Conservation (phyloP, 2,329 filamentous ascomycete species). For the Ustulina deusta region DNA sequence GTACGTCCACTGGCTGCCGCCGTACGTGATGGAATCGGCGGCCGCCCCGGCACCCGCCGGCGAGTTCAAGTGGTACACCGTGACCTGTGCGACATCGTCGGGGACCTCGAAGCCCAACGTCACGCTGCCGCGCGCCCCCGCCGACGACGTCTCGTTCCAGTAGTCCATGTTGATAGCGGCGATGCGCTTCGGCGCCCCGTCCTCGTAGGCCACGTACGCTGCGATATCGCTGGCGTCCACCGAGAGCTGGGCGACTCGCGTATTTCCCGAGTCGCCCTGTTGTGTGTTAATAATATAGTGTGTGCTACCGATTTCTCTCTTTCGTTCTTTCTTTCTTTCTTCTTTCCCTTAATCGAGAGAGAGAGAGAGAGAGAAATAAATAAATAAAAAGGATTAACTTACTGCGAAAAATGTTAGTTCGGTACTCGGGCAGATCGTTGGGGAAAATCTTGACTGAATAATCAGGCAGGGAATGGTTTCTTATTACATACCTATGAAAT, state of each 20-base stretch:
- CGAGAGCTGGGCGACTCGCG: constrained; percentile 45
- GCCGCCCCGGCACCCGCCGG: constrained; percentile 52
- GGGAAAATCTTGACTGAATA: not conserved
- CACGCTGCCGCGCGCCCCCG: constrained; percentile 41
- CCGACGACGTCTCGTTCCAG: constrained; percentile 52
- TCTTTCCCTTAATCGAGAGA: not conserved
- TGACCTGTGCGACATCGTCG: constrained; percentile 39
- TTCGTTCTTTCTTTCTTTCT: not conserved
- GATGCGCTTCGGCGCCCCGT: constrained; percentile 45
- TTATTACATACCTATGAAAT: constrained; percentile 50
- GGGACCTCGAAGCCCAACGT: constrained; percentile 45
- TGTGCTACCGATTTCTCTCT: too few species aligned
- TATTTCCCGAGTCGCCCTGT: constrained; percentile 44
- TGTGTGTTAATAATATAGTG: not conserved
- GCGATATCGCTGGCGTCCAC: constrained; percentile 40
- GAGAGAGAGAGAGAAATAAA: not conserved
- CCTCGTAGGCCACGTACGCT: constrained; percentile 51
- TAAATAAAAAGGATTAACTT: not conserved
- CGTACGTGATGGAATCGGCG: constrained; percentile 53
- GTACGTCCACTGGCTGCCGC: constrained; percentile 55
- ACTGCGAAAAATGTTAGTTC: constrained; percentile 28
- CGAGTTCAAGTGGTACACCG: constrained; percentile 50
- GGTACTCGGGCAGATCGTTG: too few species aligned
- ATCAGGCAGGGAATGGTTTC: not conserved
- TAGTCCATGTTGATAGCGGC: constrained; percentile 53